These are phyloP conservation scores for Skeletonema tropicum DNA, from an alignment of 108 stramenopile species.

Conservation along the genomic window DNA sequence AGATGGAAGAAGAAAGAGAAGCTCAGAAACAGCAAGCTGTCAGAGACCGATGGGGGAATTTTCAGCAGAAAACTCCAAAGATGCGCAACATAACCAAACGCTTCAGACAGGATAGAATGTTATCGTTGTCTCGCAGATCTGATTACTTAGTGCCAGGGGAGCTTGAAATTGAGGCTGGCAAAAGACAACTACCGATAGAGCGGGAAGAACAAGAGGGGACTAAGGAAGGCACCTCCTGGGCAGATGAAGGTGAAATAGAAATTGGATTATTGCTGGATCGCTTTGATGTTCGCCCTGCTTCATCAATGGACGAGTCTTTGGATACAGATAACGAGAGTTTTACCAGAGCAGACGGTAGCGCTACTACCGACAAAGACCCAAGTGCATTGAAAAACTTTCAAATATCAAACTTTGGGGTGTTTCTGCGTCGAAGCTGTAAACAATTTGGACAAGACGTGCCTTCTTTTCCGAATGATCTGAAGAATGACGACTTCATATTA, in stretches of 20 bases:
- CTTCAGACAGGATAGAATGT: not conserved
- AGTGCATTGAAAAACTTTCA: constrained; percentile 26
- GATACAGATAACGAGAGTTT: not conserved
- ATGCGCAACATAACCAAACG: not conserved
- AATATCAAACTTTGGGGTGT: constrained; percentile 15
- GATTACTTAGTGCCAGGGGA: not conserved
- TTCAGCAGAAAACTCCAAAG: not conserved
- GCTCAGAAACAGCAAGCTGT: constrained; percentile 1
- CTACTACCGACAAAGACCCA: constrained; percentile 2
- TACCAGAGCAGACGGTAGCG: not conserved
- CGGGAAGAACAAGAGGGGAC: not conserved
- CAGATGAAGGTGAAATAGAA: constrained; percentile 36
- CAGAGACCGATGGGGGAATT: not conserved
- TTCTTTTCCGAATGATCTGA: constrained; percentile 13
- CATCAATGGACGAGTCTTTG: constrained; percentile 1
- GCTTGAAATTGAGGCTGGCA: constrained; percentile 2
- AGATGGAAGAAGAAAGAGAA: not conserved
- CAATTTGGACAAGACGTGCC: not conserved
- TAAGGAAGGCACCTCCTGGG: constrained; percentile 25
- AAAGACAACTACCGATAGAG: not conserved
- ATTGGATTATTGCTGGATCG: constrained; percentile 34
- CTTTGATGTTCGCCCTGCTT: constrained; percentile 34
- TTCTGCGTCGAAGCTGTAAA: constrained; percentile 32
- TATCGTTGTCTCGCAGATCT: not conserved
- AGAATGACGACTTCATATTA: constrained; percentile 34